phyloP scores from a whole-genome alignment of 768 basidiomycete genomes.

The Pulveroboletus sp. region DNA sequence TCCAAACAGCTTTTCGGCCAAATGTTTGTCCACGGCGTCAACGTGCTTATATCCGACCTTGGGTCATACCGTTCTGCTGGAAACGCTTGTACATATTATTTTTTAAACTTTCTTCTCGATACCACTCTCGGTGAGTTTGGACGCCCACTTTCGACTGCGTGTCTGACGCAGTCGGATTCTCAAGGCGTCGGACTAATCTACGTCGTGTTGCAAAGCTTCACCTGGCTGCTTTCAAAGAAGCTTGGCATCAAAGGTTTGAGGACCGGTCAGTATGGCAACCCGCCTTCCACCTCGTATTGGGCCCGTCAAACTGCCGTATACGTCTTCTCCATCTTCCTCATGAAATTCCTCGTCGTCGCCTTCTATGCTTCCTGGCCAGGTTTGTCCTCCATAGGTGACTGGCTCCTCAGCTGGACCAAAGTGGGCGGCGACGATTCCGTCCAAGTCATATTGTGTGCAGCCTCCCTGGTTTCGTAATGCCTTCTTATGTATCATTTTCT shows the following conservation, averaged over 20 bases:
- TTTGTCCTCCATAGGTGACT: slow-evolving; percentile 75
- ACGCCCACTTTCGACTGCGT: not conserved
- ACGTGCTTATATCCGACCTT: slow-evolving; percentile 74
- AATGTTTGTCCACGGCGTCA: slow-evolving; percentile 73
- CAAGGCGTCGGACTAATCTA: slow-evolving; percentile 80
- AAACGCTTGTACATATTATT: slow-evolving; percentile 91
- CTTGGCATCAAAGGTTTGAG: slow-evolving; percentile 71
- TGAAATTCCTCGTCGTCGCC: slow-evolving; percentile 88
- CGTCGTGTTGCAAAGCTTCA: slow-evolving; percentile 59
- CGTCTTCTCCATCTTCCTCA: slow-evolving; percentile 70
- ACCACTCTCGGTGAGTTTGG: slow-evolving; percentile 55
- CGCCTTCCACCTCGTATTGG: slow-evolving; percentile 74
- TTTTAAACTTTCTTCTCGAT: slow-evolving; percentile 89
- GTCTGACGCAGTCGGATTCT: slow-evolving; percentile 7
- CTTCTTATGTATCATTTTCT: slow-evolving; percentile 10
- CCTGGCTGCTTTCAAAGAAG: slow-evolving; percentile 59
- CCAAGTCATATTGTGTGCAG: slow-evolving; percentile 77
- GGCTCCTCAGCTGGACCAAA: slow-evolving; percentile 77
- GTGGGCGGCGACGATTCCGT: slow-evolving; percentile 57
- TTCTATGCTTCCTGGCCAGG: slow-evolving; percentile 69
- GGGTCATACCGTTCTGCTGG: slow-evolving; percentile 63
- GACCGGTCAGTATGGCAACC: slow-evolving; percentile 85
- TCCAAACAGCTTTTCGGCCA: slow-evolving; percentile 89
- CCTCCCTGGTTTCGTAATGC: not conserved
- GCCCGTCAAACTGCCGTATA: slow-evolving; percentile 77